phyloP scores from a whole-genome alignment of 768 basidiomycete genomes.

The Naganishia randhawae region DNA sequence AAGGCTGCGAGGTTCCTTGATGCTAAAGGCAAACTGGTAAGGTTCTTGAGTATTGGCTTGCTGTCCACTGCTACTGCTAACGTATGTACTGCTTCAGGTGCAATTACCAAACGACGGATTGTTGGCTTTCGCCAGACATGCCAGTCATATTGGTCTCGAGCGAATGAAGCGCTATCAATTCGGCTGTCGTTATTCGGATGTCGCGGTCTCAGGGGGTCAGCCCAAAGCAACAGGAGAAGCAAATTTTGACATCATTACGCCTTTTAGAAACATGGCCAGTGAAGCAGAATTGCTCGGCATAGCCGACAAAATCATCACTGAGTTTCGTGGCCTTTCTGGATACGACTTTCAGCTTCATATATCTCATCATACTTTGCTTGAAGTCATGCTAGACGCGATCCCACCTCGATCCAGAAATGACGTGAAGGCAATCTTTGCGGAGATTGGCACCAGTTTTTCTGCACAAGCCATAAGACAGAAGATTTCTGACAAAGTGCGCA shows the following conservation, averaged over 20 bases:
- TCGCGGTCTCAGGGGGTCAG: conserved; percentile 40
- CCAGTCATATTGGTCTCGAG: conserved; percentile 42
- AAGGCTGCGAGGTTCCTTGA: conserved; percentile 73
- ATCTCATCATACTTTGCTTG: conserved; percentile 37
- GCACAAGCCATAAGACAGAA: neutral
- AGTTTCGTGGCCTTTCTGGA: conserved; percentile 41
- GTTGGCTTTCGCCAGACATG: conserved; percentile 43
- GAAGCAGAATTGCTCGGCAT: conserved; percentile 45
- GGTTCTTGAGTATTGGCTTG: neutral
- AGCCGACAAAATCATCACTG: conserved; percentile 45
- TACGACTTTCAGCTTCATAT: conserved; percentile 47
- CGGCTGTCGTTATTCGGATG: conserved; percentile 38
- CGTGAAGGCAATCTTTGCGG: conserved; percentile 6
- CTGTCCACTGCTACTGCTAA: neutral
- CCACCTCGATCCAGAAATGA: neutral
- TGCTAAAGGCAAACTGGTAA: conserved; percentile 49
- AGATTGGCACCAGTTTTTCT: neutral
- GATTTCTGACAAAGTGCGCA: conserved; percentile 3
- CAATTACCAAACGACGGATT: conserved; percentile 42
- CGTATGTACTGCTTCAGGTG: conserved; percentile 11
- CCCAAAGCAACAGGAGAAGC: conserved; percentile 40
- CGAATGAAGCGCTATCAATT: conserved; percentile 49
- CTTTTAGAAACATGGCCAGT: conserved; percentile 40
- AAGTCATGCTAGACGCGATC: conserved; percentile 20
- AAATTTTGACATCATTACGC: conserved; percentile 47